Base-by-base conservation (phyloP, 2,329 filamentous ascomycete species). In the Fusarium sambucinum region DNA sequence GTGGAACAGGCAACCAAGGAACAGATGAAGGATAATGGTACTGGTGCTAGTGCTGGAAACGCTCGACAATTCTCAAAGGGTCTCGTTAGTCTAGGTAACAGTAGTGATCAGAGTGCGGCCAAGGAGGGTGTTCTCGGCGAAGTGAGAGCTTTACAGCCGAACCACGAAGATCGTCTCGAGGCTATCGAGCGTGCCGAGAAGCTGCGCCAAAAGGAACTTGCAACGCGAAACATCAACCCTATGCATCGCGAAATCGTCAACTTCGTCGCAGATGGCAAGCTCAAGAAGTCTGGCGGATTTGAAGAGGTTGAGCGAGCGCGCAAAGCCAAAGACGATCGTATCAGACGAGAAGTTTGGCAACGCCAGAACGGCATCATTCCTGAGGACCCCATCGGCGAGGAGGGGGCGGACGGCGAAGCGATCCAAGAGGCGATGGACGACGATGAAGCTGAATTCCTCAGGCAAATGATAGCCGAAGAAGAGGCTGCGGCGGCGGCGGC, bases 1-100 rank as follows among this genome's bases (percentile, higher is more conserved):
- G 96, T 99, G 17, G 96, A 99, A 80, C 92, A 98, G 80, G 96
- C 96, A 11, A 98, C 94, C n/a, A 97, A 97, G 81, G 94, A 98
- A 80, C 96, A 99, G 77, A 92, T 96, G 80, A 93, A 96, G 77
- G 90, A 91, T 63, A 86, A 82, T 47, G 86, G 87, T 50, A 86
- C 86, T 8, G 80, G 80, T 6, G 78, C 78, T 38, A 83, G 84
- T 48, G 81, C 82, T 13, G 83, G 81, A 45, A 84, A 84, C 7
- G 87, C 87, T 19, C 79, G 86, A 10, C 84, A 85, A 50, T 85
- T 89, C 68, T 86, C 86, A 53, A 84, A 83, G 69, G 86, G 86
- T 2, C 79, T 90, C 5, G 76, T 77, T 47, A 85, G 81, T 69
- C 83, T 84, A 52, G 82, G 89, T 58, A 84, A 84, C 74, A 84